Conservation (phyloP, 768 basidiomycete genomes). For the Collybia sp. region DNA sequence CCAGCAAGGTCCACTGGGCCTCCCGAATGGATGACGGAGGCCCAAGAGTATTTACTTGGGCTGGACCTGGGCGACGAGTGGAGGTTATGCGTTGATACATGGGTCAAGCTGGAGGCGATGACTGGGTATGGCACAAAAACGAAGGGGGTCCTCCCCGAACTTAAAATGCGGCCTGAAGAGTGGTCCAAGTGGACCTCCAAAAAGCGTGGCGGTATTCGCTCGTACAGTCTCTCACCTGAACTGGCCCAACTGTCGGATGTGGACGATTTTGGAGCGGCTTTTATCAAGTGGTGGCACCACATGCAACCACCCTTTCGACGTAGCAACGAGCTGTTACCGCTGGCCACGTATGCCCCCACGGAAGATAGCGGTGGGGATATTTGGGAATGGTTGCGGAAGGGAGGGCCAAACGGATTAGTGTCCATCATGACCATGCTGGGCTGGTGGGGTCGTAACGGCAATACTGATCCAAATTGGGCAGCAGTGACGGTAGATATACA, state of each 20-base stretch:
- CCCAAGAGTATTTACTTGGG: constrained; percentile 2
- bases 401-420: background rate
- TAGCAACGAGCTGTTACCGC: background rate
- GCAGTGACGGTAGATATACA: background rate
- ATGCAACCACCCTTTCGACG: constrained; percentile 9
- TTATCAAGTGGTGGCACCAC: constrained; percentile 11
- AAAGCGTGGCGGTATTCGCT: background rate
- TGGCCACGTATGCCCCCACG: background rate
- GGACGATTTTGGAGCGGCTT: constrained; percentile 4
- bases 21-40: constrained; percentile 1
- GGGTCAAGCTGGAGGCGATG: constrained; percentile 4
- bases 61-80: constrained; percentile 8
- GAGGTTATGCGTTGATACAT: constrained; percentile 5
- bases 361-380: no score
- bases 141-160: background rate
- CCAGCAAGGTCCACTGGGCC: no score
- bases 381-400: background rate
- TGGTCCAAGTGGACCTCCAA: constrained; percentile 11
- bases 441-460: background rate
- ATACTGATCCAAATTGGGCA: background rate
- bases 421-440: background rate
- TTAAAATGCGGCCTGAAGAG: constrained; percentile 6
- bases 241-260: no score
- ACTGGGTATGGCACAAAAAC: background rate
- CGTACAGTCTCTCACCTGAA: constrained; percentile 4